phyloP scores from a whole-genome alignment of 768 basidiomycete species.

The Rhodotorula toruloides region DNA sequence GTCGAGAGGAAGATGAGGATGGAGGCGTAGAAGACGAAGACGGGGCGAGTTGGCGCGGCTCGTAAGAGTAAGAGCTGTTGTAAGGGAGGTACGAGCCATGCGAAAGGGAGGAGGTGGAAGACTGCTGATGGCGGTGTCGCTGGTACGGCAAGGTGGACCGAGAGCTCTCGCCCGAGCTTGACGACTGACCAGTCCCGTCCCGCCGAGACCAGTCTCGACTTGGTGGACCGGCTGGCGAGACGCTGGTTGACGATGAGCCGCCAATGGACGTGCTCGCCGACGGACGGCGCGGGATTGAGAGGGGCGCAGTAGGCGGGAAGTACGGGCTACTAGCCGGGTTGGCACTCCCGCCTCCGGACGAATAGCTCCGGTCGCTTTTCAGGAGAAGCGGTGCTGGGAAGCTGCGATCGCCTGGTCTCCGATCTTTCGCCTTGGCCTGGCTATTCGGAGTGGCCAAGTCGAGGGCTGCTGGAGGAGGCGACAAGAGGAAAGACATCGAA shows the following conservation, averaged over 20 bases:
- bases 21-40: not conserved
- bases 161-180: not conserved
- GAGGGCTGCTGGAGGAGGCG: not conserved
- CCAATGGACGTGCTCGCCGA: not conserved
- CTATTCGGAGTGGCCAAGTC: not conserved
- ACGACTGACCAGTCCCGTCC: slow-evolving; percentile 2
- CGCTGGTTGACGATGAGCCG: not conserved
- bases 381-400: slow-evolving; percentile 34
- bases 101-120: slow-evolving; percentile 30
- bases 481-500: slow-evolving; percentile 24
- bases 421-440: not conserved
- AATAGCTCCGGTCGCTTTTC: slow-evolving; percentile 17
- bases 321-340: not conserved
- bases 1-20: not conserved
- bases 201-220: not conserved
- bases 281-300: slow-evolving; percentile 24
- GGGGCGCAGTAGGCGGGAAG: slow-evolving; percentile 3
- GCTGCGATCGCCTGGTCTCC: slow-evolving; percentile 11
- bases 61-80: slow-evolving; percentile 16
- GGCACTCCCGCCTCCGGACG: not conserved
- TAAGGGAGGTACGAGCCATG: slow-evolving; percentile 27
- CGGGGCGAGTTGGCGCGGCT: not conserved
- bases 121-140: slow-evolving; percentile 11
- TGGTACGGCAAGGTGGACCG: slow-evolving; percentile 21
- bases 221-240: not conserved